phyloP scores from a whole-genome alignment of 306 rosid genomes.

The Prinsepia uniflora region DNA sequence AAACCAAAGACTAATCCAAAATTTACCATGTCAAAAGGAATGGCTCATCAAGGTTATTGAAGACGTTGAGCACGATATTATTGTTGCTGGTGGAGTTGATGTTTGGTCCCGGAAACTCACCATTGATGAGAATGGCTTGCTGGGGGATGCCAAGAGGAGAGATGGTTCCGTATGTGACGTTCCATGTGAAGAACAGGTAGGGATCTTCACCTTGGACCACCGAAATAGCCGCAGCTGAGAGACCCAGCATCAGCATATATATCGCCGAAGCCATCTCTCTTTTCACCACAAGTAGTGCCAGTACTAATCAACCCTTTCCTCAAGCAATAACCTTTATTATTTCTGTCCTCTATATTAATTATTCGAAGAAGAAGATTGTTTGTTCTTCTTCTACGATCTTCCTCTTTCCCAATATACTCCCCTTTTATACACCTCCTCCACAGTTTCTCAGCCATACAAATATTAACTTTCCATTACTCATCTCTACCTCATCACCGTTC shows the following conservation, averaged over 20 bases:
- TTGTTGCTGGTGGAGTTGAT: slow-evolving; percentile 76
- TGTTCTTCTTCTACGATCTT: slow-evolving; percentile 28
- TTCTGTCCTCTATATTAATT: not conserved
- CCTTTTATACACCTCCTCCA: slow-evolving; percentile 33
- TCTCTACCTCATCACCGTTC: not conserved
- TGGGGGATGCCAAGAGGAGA: slow-evolving; percentile 78
- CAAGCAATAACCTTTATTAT: not conserved
- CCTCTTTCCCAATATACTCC: not conserved
- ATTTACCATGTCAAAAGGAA: slow-evolving; percentile 56
- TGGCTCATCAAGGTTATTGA: slow-evolving; percentile 77
- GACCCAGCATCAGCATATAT: slow-evolving; percentile 29
- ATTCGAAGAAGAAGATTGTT: slow-evolving; percentile 47
- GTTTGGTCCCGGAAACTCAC: slow-evolving; percentile 73
- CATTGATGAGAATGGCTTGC: slow-evolving; percentile 79
- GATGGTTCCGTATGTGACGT: slow-evolving; percentile 64
- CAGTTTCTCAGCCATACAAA: slow-evolving; percentile 20
- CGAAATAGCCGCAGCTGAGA: slow-evolving; percentile 24
- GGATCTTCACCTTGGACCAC: slow-evolving; percentile 54
- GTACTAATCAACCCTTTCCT: slow-evolving; percentile 12
- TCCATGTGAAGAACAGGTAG: slow-evolving; percentile 66
- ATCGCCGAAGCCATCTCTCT: slow-evolving; percentile 27
- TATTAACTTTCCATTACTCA: not conserved
- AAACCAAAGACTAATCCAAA: too few relatives aligned
- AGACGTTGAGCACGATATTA: slow-evolving; percentile 56
- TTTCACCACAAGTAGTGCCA: slow-evolving; percentile 3